phyloP scores from a whole-genome alignment of 768 basidiomycete genomes.

The Lactarius sp. region DNA sequence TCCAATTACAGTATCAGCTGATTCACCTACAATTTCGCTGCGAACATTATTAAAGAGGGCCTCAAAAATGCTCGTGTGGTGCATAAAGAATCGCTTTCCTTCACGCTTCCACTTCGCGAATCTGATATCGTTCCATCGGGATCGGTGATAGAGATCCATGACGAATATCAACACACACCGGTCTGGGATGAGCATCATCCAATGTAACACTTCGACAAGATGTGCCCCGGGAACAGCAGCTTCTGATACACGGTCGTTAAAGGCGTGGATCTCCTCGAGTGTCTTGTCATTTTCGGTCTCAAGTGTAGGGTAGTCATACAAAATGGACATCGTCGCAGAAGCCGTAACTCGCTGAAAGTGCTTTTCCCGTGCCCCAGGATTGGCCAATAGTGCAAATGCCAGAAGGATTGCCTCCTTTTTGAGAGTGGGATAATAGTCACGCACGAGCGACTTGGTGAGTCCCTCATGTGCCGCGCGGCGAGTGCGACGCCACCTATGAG shows the following conservation, averaged over 20 bases:
- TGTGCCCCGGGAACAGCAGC: conserved; percentile 24
- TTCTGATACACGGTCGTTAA: background rate
- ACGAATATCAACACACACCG: conserved; percentile 20
- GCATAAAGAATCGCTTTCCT: conserved; percentile 4
- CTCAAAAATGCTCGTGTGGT: conserved; percentile 16
- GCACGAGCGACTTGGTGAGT: conserved; percentile 1
- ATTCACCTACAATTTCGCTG: conserved; percentile 15
- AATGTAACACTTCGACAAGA: conserved; percentile 9
- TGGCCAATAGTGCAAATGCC: background rate
- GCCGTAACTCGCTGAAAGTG: conserved; percentile 9
- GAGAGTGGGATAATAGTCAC: conserved; percentile 4
- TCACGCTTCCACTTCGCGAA: conserved; percentile 30
- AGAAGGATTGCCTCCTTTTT: conserved; percentile 7
- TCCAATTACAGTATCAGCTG: too few relatives aligned
- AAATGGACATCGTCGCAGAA: background rate
- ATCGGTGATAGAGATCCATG: background rate
- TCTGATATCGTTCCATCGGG: background rate
- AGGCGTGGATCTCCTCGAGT: conserved; percentile 1
- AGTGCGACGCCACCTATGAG: conserved; percentile 6
- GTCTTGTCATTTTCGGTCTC: conserved; percentile 2
- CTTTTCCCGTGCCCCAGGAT: background rate
- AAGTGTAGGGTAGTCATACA: background rate
- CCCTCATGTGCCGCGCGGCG: conserved; percentile 15
- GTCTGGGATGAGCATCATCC: background rate
- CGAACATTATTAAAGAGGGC: conserved; percentile 20